Evolutionary conservation across 1,284 basidiomycete genomes (phyloP).

Genomic region (Xerocomus minutiporus): DNA sequence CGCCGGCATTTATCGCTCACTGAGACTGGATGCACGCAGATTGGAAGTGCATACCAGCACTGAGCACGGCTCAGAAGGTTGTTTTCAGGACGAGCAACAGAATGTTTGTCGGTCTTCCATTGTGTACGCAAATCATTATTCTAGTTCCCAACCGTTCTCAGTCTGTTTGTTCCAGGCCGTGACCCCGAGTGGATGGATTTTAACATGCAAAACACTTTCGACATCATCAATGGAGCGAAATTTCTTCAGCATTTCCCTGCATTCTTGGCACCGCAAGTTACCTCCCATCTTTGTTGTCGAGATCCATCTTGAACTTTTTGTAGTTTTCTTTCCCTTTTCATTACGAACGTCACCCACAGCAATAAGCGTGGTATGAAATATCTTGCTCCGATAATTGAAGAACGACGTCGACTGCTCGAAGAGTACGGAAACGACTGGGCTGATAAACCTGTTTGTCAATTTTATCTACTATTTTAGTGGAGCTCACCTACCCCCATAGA

Average conservation of each 20-base stretch:
- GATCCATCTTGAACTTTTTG: background rate
- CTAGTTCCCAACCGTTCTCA: background rate
- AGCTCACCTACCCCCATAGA: slow-evolving; percentile 21
- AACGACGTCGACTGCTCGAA: slow-evolving; percentile 31
- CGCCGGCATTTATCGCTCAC: background rate
- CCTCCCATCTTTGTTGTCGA: background rate
- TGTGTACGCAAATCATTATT: slow-evolving; percentile 28
- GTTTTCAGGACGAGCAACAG: slow-evolving; percentile 36
- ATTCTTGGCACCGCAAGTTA: slow-evolving; percentile 36
- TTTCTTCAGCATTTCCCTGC: slow-evolving; percentile 36
- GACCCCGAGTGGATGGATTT: slow-evolving; percentile 36
- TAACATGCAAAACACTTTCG: slow-evolving; percentile 32
- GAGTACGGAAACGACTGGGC: slow-evolving; percentile 35
- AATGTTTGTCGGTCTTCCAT: slow-evolving; percentile 38
- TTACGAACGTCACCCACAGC: slow-evolving; percentile 21
- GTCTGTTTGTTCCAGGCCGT: slow-evolving; percentile 32
- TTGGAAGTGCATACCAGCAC: slow-evolving; percentile 27
- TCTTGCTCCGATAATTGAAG: slow-evolving; percentile 36
- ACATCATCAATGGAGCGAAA: slow-evolving; percentile 27
- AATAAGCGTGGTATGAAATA: slow-evolving; percentile 19
- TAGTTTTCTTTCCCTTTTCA: slow-evolving; percentile 6
- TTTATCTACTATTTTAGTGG: too few relatives aligned
- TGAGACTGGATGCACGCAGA: slow-evolving; percentile 16
- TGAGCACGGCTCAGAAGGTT: slow-evolving; percentile 23
- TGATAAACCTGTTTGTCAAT: slow-evolving; percentile 35